phyloP scores from a whole-genome alignment of 1,284 basidiomycete genomes.

The Ustilago nuda region DNA sequence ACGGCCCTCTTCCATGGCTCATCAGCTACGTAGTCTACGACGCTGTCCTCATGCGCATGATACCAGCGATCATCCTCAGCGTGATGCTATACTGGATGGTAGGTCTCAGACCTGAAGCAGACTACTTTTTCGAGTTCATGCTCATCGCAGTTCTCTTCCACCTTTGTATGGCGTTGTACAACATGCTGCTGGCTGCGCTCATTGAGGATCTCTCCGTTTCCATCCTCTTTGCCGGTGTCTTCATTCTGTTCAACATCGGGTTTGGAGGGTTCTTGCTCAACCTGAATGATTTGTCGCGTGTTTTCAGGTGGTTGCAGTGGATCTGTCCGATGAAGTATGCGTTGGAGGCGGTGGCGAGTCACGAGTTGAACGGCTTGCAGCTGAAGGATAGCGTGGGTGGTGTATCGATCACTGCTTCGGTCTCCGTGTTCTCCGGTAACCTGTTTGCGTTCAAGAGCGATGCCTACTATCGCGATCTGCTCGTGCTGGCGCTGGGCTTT shows the following conservation, averaged over 20 bases:
- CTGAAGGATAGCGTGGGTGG: slow-evolving; percentile 48
- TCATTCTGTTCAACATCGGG: slow-evolving; percentile 59
- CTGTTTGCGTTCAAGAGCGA: slow-evolving; percentile 53
- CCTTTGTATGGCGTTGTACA: slow-evolving; percentile 48
- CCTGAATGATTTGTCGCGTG: slow-evolving; percentile 43
- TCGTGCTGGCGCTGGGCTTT: slow-evolving; percentile 55
- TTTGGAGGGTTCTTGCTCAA: slow-evolving; percentile 62
- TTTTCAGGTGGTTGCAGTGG: slow-evolving; percentile 59
- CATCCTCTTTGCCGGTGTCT: slow-evolving; percentile 48
- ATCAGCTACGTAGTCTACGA: slow-evolving; percentile 55
- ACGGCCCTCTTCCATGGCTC: slow-evolving; percentile 52
- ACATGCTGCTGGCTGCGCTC: slow-evolving; percentile 53
- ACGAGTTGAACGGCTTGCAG: slow-evolving; percentile 51
- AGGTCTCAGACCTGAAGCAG: slow-evolving; percentile 44
- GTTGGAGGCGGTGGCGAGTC: slow-evolving; percentile 56
- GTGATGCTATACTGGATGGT: slow-evolving; percentile 60
- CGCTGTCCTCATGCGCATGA: slow-evolving; percentile 45
- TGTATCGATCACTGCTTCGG: slow-evolving; percentile 30
- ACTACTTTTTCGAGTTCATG: slow-evolving; percentile 57
- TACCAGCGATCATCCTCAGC: slow-evolving; percentile 43
- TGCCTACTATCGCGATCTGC: slow-evolving; percentile 56
- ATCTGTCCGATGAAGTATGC: slow-evolving; percentile 58
- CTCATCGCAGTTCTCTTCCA: slow-evolving; percentile 57
- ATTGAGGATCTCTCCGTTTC: slow-evolving; percentile 51
- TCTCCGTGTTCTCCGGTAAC: slow-evolving; percentile 45